A percentile compares a stretch with the other conserved stretches of the same genome.
Conservation (phyloP, 805 yeast species). For the Cyberlindnera sargentensis region DNA sequence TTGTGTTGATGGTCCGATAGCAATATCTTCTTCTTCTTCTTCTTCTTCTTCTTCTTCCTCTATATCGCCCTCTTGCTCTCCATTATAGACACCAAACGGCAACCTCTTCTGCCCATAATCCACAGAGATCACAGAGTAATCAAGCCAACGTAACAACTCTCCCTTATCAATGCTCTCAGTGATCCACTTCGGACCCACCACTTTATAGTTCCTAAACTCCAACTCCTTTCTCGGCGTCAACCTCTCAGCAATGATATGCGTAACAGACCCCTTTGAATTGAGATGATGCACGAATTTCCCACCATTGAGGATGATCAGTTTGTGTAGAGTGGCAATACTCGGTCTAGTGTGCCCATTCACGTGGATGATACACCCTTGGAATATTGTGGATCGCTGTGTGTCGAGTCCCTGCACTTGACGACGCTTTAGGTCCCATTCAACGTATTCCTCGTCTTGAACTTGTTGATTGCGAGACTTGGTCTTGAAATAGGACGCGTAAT, state of each 20-base stretch:
- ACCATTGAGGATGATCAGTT: constrained; percentile 67
- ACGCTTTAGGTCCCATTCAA: constrained; percentile 41
- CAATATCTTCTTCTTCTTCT: constrained; percentile 7
- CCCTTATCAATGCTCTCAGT: constrained; percentile 48
- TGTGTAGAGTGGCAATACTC: constrained; percentile 63
- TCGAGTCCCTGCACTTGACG: constrained; percentile 15
- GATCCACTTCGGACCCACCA: constrained; percentile 82
- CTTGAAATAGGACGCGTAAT: constrained; percentile 55
- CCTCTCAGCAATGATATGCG: constrained; percentile 78
- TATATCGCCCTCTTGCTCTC: constrained; percentile 4
- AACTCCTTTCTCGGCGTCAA: constrained; percentile 69
- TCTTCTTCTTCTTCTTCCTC: constrained; percentile 7
- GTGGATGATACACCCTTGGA: constrained; percentile 57
- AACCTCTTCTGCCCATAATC: constrained; percentile 49
- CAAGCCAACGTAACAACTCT: constrained; percentile 59
- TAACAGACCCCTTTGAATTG: constrained; percentile 62
- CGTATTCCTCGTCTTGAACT: constrained; percentile 41
- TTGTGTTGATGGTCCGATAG: constrained; percentile 6
- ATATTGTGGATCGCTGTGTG: constrained; percentile 30
- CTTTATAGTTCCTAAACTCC: constrained; percentile 61
- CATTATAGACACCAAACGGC: constrained; percentile 13
- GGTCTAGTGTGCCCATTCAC: constrained; percentile 92
- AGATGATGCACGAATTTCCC: constrained; percentile 70
- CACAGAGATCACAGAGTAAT: constrained; percentile 44
- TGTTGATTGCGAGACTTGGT: constrained; percentile 60